Percentiles rank a stretch among this genome's conserved stretches.
Evolutionary conservation across 768 basidiomycete species (phyloP).

Genomic region (Dendrothele bispora): DNA sequence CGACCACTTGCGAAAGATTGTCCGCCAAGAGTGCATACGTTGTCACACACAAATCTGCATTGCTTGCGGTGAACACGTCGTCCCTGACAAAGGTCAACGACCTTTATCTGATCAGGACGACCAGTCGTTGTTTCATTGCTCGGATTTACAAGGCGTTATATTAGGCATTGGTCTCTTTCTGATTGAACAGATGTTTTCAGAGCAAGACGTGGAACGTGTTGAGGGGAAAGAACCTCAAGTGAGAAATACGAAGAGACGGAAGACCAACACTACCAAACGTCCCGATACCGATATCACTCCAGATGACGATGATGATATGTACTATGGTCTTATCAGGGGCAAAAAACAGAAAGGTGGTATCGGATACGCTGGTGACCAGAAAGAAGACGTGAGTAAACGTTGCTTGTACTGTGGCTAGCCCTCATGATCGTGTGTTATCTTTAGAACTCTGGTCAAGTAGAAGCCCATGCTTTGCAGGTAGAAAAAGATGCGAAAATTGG

Average conservation of each 20-base stretch:
- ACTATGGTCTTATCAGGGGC: conserved; percentile 40
- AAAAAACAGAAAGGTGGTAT: conserved; percentile 78
- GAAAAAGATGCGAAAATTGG: conserved; percentile 75
- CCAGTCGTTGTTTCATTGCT: conserved; percentile 81
- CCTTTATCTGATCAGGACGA: conserved; percentile 44
- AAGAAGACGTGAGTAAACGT: conserved; percentile 83
- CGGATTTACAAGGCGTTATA: conserved; percentile 85
- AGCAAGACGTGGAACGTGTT: conserved; percentile 41
- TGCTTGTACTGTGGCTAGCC: conserved; percentile 3
- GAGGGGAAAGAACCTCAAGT: conserved; percentile 28
- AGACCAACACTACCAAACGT: conserved; percentile 41
- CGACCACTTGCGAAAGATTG: conserved; percentile 54
- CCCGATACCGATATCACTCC: conserved; percentile 37
- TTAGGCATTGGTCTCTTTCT: conserved; percentile 89
- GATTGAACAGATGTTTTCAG: conserved; percentile 72
- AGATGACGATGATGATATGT: conserved; percentile 57
- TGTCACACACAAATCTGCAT: conserved; percentile 67
- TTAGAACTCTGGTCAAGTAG: conserved; percentile 80
- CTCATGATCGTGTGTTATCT: neutral
- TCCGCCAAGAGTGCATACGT: conserved; percentile 59
- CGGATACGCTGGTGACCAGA: conserved; percentile 82
- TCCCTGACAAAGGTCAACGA: conserved; percentile 42
- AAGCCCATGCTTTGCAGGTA: conserved; percentile 73
- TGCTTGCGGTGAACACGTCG: conserved; percentile 72
- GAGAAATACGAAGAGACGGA: conserved; percentile 9